phyloP scores from a whole-genome alignment of 257 asterid genomes.

The Pogostemon cablin region DNA sequence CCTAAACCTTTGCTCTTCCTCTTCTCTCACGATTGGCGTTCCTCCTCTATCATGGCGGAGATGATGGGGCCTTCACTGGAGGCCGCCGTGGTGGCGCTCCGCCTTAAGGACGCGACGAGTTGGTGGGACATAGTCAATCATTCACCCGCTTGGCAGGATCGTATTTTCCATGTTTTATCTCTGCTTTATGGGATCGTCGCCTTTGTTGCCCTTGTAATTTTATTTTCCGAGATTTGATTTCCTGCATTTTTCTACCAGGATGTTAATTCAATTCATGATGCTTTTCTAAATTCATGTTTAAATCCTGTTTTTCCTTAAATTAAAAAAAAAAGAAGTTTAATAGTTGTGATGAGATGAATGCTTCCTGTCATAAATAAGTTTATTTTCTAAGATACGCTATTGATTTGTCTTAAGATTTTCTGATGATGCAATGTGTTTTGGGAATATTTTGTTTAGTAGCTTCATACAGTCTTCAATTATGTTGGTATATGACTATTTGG shows the following conservation, averaged over 20 bases:
- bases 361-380: not conserved
- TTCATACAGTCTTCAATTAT: not conserved
- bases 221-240: not conserved
- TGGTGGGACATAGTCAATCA: constrained; percentile 85
- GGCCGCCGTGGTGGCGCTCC: constrained; percentile 56
- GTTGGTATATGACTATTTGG: not conserved
- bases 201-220: constrained; percentile 69
- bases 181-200: constrained; percentile 76
- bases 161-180: constrained; percentile 69
- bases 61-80: constrained; percentile 42
- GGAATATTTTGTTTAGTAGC: not conserved
- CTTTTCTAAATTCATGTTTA: not conserved
- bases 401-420: not conserved
- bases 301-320: not conserved
- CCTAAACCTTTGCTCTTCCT: constrained; percentile 2
- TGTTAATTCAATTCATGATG: constrained; percentile 1
- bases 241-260: not conserved
- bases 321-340: not conserved
- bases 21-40: constrained; percentile 27
- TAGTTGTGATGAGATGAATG: not conserved
- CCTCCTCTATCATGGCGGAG: constrained; percentile 51
- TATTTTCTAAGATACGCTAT: not conserved
- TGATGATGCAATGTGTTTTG: not conserved
- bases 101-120: constrained; percentile 61
- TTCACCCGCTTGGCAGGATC: constrained; percentile 82